Percentiles rank a stretch among this genome's conserved stretches.
Conservation (phyloP, 805 yeast species). For the Barnettozyma sp. region DNA sequence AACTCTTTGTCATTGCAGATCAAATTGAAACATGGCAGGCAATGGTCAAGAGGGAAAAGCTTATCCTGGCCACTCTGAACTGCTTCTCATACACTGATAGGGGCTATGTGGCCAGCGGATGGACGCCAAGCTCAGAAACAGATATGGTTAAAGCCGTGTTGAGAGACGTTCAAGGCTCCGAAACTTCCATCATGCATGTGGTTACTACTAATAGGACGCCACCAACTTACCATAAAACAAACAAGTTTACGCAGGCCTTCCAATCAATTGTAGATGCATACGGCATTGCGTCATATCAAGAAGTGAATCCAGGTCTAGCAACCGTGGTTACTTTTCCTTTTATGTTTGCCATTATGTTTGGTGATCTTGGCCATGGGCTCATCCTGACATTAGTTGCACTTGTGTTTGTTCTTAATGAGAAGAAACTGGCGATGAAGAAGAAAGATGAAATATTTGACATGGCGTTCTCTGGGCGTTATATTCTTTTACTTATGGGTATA, state of each 20-base stretch:
- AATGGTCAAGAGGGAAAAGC: slow-evolving; percentile 68
- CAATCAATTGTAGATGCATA: slow-evolving; percentile 93
- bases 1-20: slow-evolving; percentile 69
- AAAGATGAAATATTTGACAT: slow-evolving; percentile 93
- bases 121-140: slow-evolving; percentile 84
- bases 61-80: slow-evolving; percentile 73
- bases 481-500: slow-evolving; percentile 83
- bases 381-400: slow-evolving; percentile 71
- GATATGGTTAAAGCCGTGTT: slow-evolving; percentile 58
- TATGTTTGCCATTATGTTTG: slow-evolving; percentile 99
- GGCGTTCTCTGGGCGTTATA: slow-evolving; percentile 93
- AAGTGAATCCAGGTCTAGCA: slow-evolving; percentile 93
- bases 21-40: slow-evolving; percentile 72
- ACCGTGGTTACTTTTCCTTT: slow-evolving; percentile 95
- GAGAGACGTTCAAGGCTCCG: slow-evolving; percentile 39
- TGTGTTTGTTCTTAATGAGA: slow-evolving; percentile 66
- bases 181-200: slow-evolving; percentile 38
- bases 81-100: slow-evolving; percentile 61
- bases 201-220: slow-evolving; percentile 80
- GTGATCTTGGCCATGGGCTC: slow-evolving; percentile 95
- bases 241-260: slow-evolving; percentile 89
- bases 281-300: slow-evolving; percentile 88
- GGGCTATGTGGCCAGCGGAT: slow-evolving; percentile 90
- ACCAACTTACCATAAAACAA: slow-evolving; percentile 89
- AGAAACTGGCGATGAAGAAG: slow-evolving; percentile 56